A percentile compares a stretch with the other conserved stretches of the same genome.
These are phyloP conservation scores for Aspergillus sp. DNA, from an alignment of 2,329 filamentous ascomycete species.

Conservation along the genomic window DNA sequence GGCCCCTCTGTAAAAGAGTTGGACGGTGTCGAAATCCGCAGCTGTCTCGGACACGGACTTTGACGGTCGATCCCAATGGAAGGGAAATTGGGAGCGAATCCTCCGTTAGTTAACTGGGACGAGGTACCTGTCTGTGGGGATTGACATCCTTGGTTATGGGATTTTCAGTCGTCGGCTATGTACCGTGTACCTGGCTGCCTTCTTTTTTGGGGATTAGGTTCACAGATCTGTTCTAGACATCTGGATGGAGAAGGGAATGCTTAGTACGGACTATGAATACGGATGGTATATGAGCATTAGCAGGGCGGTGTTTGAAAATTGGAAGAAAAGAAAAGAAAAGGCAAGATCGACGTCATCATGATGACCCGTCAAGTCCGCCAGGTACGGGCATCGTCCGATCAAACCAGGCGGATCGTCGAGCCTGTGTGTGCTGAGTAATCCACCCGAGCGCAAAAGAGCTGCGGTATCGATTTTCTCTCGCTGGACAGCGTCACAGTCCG, in stretches of 20 bases:
- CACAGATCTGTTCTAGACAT: background rate
- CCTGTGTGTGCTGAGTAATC: slow-evolving; percentile 3
- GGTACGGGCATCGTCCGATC: background rate
- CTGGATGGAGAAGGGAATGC: background rate
- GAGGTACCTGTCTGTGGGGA: slow-evolving; percentile 1
- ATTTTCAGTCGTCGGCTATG: background rate
- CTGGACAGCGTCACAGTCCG: background rate
- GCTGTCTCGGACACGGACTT: slow-evolving; percentile 10
- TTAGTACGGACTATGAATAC: too few species aligned
- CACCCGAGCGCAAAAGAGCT: background rate
- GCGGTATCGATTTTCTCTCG: background rate
- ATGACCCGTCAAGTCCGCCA: slow-evolving; percentile 3
- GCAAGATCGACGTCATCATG: background rate
- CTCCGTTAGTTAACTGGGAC: background rate
- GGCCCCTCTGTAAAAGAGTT: background rate
- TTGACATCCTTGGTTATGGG: background rate
- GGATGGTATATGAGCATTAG: too few species aligned
- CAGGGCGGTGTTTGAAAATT: too few species aligned
- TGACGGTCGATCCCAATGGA: slow-evolving; percentile 21
- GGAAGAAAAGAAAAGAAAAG: background rate
- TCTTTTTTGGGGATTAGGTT: background rate
- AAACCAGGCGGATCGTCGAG: slow-evolving; percentile 1
- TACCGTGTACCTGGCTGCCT: background rate
- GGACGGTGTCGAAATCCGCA: background rate
- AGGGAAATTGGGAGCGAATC: slow-evolving; percentile 8